phyloP scores from a whole-genome alignment of 2,329 filamentous ascomycete species.

The Talaromyces marneffei region DNA sequence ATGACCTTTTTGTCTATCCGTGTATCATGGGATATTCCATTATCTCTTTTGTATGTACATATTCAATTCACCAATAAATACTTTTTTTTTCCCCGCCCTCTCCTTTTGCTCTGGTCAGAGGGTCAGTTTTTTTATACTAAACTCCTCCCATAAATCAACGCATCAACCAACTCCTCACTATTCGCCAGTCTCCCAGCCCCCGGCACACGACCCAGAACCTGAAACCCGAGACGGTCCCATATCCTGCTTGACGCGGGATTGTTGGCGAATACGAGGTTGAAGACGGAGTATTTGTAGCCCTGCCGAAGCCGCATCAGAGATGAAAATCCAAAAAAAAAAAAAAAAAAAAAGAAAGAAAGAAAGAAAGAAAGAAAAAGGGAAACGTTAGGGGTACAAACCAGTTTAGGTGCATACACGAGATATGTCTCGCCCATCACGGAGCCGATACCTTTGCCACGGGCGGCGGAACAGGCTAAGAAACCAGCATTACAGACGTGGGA shows the following conservation, averaged over 20 bases:
- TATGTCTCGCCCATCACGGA: slow-evolving; percentile 34
- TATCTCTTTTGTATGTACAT: slow-evolving; percentile 11
- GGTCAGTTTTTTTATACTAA: slow-evolving; percentile 21
- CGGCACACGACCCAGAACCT: slow-evolving; percentile 34
- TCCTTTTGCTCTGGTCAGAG: not conserved
- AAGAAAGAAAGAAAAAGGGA: not conserved
- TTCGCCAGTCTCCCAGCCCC: slow-evolving; percentile 32
- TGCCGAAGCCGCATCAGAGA: too few relatives aligned
- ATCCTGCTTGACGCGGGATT: slow-evolving; percentile 35
- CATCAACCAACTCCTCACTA: slow-evolving; percentile 34
- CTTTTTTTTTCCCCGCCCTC: not conserved
- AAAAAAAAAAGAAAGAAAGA: slow-evolving; percentile 6
- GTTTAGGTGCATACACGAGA: slow-evolving; percentile 31
- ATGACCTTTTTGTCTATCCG: not conserved
- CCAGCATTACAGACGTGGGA: slow-evolving; percentile 37
- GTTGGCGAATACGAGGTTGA: slow-evolving; percentile 38
- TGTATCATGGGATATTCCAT: not conserved
- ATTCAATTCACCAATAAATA: slow-evolving; percentile 9
- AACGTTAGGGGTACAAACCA: slow-evolving; percentile 23
- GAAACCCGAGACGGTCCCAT: slow-evolving; percentile 36
- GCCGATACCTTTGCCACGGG: slow-evolving; percentile 31
- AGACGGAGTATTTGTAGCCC: slow-evolving; percentile 39
- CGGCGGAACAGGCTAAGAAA: slow-evolving; percentile 30
- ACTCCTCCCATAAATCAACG: slow-evolving; percentile 33
- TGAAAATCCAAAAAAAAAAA: too few relatives aligned